Conservation (phyloP, 1,139 yeast genomes). For the Debaryomyces subglobosus region DNA sequence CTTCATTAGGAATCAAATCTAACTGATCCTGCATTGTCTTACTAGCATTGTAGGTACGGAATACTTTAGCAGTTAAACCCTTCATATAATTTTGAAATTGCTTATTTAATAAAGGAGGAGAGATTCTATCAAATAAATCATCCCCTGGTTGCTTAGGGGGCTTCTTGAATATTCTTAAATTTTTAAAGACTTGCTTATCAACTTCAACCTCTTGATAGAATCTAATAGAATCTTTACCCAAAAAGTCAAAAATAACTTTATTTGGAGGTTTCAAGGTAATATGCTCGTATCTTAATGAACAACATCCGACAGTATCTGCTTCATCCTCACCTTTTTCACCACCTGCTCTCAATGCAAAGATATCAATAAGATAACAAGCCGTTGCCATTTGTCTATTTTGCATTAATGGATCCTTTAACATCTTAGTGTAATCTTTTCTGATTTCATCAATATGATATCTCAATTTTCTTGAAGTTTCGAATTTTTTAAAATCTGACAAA, state of each 20-base stretch:
- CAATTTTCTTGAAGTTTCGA: slow-evolving; percentile 88
- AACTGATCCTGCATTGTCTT: slow-evolving; percentile 96
- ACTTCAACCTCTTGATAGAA: slow-evolving; percentile 93
- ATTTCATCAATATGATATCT: slow-evolving; percentile 72
- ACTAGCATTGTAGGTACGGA: slow-evolving; percentile 96
- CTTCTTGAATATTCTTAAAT: slow-evolving; percentile 82
- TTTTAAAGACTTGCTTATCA: slow-evolving; percentile 85
- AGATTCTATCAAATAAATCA: slow-evolving; percentile 86
- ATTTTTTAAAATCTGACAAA: slow-evolving; percentile 85
- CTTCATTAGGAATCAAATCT: slow-evolving; percentile 78
- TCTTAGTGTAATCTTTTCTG: slow-evolving; percentile 71
- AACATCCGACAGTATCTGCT: slow-evolving; percentile 98
- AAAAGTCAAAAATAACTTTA: slow-evolving; percentile 86
- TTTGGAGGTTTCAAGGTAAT: slow-evolving; percentile 84
- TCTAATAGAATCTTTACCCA: slow-evolving; percentile 95
- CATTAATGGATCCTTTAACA: slow-evolving; percentile 77
- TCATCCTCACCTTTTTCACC: slow-evolving; percentile 97
- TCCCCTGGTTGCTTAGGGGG: slow-evolving; percentile 90
- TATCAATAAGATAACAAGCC: slow-evolving; percentile 90
- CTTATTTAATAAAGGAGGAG: slow-evolving; percentile 80
- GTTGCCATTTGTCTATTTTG: slow-evolving; percentile 90
- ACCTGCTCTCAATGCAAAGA: slow-evolving; percentile 97
- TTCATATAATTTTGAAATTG: slow-evolving; percentile 89
- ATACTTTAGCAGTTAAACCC: slow-evolving; percentile 93
- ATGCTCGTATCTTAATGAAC: slow-evolving; percentile 90